Base-by-base conservation (phyloP, 768 basidiomycete genomes). In the Coprinopsis cinerea region DNA sequence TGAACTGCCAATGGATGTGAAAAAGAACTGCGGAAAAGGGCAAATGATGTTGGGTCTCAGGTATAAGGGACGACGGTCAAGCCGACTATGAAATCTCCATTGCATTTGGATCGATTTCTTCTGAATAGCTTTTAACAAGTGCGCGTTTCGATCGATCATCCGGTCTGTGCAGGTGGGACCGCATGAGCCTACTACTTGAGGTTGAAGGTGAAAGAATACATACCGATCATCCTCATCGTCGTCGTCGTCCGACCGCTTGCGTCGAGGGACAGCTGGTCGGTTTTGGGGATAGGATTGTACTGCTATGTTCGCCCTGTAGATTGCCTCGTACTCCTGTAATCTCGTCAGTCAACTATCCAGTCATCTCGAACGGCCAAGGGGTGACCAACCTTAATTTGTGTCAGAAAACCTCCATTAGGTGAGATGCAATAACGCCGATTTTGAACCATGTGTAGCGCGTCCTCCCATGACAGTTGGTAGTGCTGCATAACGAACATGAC, bases 401-500 rank as follows among this genome's bases (percentile, higher is more conserved):
- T 89, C 58, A 94, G 64, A 67, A 96, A 96, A 2, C 91, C 92
- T 13, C 85, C 83, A 58, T 95, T 92, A 10, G 92, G 93, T 1
- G 89, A 90, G 54, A 94, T 93, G 65, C 92, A 96, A 59, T 95
- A 96, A 39, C 92, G 78, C 41, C 92, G 76, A 55, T 92, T 92
- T 64, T 93, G 91, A 2, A 93, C 91, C 60, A 88, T 67, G 59
- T 91, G 89, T 42, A 93, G 72, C 0, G 90, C 91, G 48, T 93
- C 89, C 69, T 92, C 90, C 85, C 87, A 92, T 32, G 82, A 82
- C 24, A 92, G 67, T 24, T 81, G 79, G 62, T 82, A 82, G 58
- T 85, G 79, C 52, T 88, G 85, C 91, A 93, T 93, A 30, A 89
- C 89, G 61, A 88, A 93, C 88, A 92, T 92, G 47, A 93, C 86